phyloP scores from a whole-genome alignment of 1,284 basidiomycete genomes.

The Sporisorium scitamineum region DNA sequence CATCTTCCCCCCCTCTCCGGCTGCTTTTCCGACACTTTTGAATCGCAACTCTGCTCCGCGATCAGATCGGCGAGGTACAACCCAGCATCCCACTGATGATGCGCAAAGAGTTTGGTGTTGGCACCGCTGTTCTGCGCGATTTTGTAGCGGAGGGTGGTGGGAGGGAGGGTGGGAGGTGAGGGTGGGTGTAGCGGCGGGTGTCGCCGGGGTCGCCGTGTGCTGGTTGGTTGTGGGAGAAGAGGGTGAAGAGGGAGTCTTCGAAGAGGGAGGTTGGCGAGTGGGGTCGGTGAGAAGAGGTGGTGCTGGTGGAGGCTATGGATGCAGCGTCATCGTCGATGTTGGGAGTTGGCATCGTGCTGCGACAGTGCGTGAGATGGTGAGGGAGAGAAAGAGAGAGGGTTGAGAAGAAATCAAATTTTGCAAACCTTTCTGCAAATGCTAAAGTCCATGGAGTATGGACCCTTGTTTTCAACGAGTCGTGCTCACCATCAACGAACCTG shows the following conservation, averaged over 20 bases:
- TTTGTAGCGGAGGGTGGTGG: slow-evolving; percentile 36
- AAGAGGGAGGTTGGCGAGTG: slow-evolving; percentile 51
- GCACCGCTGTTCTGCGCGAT: slow-evolving; percentile 51
- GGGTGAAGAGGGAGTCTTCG: slow-evolving; percentile 59
- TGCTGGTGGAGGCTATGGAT: slow-evolving; percentile 14
- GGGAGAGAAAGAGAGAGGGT: neutral
- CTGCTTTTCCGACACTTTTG: slow-evolving; percentile 6
- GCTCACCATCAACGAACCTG: neutral
- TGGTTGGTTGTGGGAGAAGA: slow-evolving; percentile 62
- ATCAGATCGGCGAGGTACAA: slow-evolving; percentile 57
- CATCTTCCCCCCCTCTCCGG: slow-evolving; percentile 2
- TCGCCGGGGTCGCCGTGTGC: slow-evolving; percentile 62
- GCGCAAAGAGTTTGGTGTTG: slow-evolving; percentile 64
- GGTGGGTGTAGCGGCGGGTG: slow-evolving; percentile 38
- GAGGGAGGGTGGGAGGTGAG: slow-evolving; percentile 29
- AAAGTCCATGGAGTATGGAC: neutral
- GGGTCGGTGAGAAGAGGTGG: slow-evolving; percentile 4
- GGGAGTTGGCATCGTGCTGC: neutral
- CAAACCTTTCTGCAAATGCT: neutral
- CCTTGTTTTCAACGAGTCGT: neutral
- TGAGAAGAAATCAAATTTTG: slow-evolving; percentile 5
- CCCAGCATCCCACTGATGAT: slow-evolving; percentile 67
- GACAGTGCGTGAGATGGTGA: neutral
- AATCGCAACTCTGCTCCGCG: slow-evolving; percentile 21
- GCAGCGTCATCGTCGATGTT: slow-evolving; percentile 4